Evolutionary conservation across 306 rosid genomes (phyloP), one percentile per base, ranked within the genome.

Genomic region (Cucumis hystrix): DNA sequence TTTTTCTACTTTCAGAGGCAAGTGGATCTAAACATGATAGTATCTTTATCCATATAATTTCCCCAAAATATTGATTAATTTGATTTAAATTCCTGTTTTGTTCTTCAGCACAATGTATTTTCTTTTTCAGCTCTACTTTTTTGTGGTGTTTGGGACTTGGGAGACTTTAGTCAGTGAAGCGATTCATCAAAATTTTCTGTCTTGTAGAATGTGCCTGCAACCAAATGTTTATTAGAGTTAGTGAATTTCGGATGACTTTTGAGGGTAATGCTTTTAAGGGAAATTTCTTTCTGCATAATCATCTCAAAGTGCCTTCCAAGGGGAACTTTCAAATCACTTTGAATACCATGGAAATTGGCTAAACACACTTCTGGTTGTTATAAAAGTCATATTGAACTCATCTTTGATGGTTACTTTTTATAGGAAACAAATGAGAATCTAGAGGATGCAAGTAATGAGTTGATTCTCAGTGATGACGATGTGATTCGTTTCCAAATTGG

Each of bases 401-500:
- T 6, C 16, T 67, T 20, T 21, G 15, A 35, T 13, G 16, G 55
- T 23, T 37, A 11, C 33, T 57, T 75, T 58, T 40, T 10, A 17
- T 78, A 92, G 98, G 97, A 95, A 85, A 70, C 93, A 56, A 88
- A 88, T 73, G 96, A 95, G 5, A 94, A 90, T 86, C 86, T 92
- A 47, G 98, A 95, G 82, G 97, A 94, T 83, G 97, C 98, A 0
- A 77, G 95, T 88, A 87, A 87, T 39, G 98, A 95, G 85, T 79
- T 95, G 92, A 89, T 95, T 87, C 96, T 95, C 76, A 85, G 92
- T 17, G 98, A 95, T 37, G 98, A 95, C 80, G 98, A 95, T 43
- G 84, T 87, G 41, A 89, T 92, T 79, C 87, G 97, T 28, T 92
- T 90, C 87, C 97, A 95, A 82, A 86, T 92, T 33, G 97, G 98